phyloP scores from a whole-genome alignment of 2,329 filamentous ascomycete genomes.

The Colletotrichum brevisporum region DNA sequence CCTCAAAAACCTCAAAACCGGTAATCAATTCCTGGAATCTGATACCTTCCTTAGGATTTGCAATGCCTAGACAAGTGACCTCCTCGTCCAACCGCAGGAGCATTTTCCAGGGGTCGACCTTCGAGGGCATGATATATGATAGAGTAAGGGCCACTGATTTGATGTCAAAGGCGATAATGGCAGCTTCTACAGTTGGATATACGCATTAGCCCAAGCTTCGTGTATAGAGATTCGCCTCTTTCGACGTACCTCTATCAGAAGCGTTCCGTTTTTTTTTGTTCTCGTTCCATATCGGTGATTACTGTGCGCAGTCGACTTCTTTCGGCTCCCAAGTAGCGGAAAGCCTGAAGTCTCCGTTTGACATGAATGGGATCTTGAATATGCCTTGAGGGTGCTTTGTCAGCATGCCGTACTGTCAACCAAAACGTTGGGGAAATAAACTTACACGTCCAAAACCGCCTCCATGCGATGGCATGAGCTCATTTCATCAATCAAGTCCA shows the following conservation, averaged over 20 bases:
- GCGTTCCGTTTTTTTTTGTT: not conserved
- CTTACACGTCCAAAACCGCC: constrained; percentile 45
- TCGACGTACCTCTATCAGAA: constrained; percentile 5
- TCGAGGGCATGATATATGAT: constrained; percentile 43
- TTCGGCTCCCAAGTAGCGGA: constrained; percentile 46
- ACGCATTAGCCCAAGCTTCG: no score
- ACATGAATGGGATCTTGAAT: constrained; percentile 28
- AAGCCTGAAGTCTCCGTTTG: constrained; percentile 38
- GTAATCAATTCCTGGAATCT: constrained; percentile 53
- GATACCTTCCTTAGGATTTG: constrained; percentile 44
- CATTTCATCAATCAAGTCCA: constrained; percentile 46
- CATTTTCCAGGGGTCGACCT: constrained; percentile 45
- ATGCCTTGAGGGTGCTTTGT: constrained; percentile 14
- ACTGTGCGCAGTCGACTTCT: constrained; percentile 45
- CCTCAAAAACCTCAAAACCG: constrained; percentile 49
- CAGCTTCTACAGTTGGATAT: no score
- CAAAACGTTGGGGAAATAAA: not conserved
- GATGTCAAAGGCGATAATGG: constrained; percentile 51
- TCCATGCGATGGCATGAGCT: constrained; percentile 46
- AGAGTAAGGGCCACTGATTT: constrained; percentile 46
- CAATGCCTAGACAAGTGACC: constrained; percentile 49
- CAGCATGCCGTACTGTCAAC: not conserved
- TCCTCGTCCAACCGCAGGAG: constrained; percentile 48
- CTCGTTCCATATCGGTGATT: constrained; percentile 38
- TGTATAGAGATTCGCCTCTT: no score